These are phyloP conservation scores for Naganishia sp. DNA, from an alignment of 1,284 basidiomycete species.

Conservation along the genomic window DNA sequence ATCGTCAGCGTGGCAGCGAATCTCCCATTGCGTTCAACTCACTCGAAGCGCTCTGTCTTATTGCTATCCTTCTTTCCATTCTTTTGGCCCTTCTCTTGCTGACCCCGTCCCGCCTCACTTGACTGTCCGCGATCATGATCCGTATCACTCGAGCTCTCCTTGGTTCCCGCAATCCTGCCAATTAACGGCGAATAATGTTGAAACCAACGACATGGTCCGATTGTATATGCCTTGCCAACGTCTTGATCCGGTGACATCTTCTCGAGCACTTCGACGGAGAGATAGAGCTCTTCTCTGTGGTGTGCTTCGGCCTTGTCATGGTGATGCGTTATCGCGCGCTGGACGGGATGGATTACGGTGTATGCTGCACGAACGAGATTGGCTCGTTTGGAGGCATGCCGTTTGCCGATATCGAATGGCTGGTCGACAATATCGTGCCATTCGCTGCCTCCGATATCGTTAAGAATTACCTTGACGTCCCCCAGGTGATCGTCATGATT, in stretches of 20 bases:
- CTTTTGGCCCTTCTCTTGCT: constrained; percentile 3
- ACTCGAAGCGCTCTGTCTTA: constrained; percentile 28
- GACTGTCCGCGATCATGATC: constrained; percentile 36
- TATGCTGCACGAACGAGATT: constrained; percentile 19
- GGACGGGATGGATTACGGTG: constrained; percentile 8
- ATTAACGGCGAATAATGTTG: constrained; percentile 50
- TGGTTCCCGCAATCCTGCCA: constrained; percentile 45
- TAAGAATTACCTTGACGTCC: constrained; percentile 42
- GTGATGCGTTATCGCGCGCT: constrained; percentile 4
- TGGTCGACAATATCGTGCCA: constrained; percentile 27
- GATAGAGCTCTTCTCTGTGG: constrained; percentile 39
- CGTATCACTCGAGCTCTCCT: constrained; percentile 36
- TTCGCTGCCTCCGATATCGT: constrained; percentile 6
- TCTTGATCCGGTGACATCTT: constrained; percentile 46
- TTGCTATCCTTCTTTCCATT: background rate
- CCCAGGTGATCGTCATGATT: constrained; percentile 58
- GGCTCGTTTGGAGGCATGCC: constrained; percentile 22
- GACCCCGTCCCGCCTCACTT: background rate
- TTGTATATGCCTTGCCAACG: constrained; percentile 54
- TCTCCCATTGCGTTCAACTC: background rate
- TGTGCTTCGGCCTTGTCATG: background rate
- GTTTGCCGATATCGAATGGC: constrained; percentile 18
- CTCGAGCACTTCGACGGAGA: constrained; percentile 53
- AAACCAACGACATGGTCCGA: constrained; percentile 53
- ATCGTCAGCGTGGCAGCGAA: background rate